Evolutionary conservation across 441 rosid genomes (phyloP), one percentile per base, ranked within the genome.

Genomic region (Adansonia rubrostipa): DNA sequence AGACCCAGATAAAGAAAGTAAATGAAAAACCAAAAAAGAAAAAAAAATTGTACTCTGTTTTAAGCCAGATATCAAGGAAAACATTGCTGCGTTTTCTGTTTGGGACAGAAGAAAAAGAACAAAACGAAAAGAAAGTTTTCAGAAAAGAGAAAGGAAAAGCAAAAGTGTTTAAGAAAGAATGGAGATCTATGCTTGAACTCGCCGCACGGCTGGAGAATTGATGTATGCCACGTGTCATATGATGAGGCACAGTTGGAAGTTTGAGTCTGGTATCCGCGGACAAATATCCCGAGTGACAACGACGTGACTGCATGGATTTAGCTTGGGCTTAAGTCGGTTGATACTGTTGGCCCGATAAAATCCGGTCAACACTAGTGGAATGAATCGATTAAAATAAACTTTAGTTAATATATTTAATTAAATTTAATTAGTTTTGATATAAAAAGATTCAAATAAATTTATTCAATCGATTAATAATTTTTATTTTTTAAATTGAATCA

Each of bases 141-240:
- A 15, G 45, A 33, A 0, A 54, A 56, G 22, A 71, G 40, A 14
- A 14, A 36, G 40, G 4, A 36, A 36, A 36, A 3, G 40, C 40
- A 3, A 4, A 36, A 36, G 40, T 36, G 40, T 3, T 4, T 36
- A 3, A 36, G 40, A 3, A 5, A 36, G 5, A 36, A 36, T 36
- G 40, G n/a, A 13, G 71, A 60, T 65, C 61, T 53, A 42, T 61
- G 50, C 51, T 9, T 47, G n/a, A 47, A 42, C 77, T 20, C 14
- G 40, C 56, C 77, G 40, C 80, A 75, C 45, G 70, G 78, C 63
- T 81, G 86, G 44, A 71, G 81, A 33, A 76, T 42, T 54, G 50
- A 68, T 56, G 79, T 79, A 15, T 73, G 81, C 71, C 84, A 84
- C 65, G 83, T 80, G 82, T 76, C 71, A 36, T 19, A 0, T 22